These are phyloP conservation scores for Penicillium sp. DNA, from an alignment of 2,329 filamentous ascomycete species.

Conservation along the genomic window DNA sequence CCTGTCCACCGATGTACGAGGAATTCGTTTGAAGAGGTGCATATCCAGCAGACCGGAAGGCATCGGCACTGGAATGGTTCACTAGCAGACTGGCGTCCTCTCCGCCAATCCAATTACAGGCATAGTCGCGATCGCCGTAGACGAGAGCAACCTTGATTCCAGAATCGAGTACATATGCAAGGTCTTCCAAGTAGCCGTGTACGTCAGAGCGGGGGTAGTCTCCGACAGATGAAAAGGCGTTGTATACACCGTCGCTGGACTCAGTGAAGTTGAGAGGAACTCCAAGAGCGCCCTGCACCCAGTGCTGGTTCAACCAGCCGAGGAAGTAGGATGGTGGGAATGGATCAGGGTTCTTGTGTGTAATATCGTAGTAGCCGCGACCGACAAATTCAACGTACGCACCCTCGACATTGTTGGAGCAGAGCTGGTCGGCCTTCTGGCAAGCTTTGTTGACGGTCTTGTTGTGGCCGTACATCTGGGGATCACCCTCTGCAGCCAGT, in stretches of 20 bases:
- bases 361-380: conserved; percentile 61
- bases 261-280: conserved; percentile 62
- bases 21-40: conserved; percentile 45
- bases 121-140: conserved; percentile 62
- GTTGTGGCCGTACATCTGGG: conserved; percentile 51
- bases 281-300: conserved; percentile 61
- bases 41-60: conserved; percentile 56
- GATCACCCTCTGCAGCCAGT: conserved; percentile 52
- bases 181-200: conserved; percentile 38
- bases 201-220: conserved; percentile 53
- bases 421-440: conserved; percentile 48
- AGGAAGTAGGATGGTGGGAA: conserved; percentile 56
- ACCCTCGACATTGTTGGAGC: conserved; percentile 47
- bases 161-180: conserved; percentile 55
- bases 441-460: conserved; percentile 50
- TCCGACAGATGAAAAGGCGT: conserved; percentile 50
- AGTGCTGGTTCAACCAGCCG: conserved; percentile 59
- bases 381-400: conserved; percentile 46
- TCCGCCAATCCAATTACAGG: conserved; percentile 61
- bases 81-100: conserved; percentile 55
- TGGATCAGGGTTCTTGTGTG: conserved; percentile 53
- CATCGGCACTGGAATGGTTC: conserved; percentile 45
- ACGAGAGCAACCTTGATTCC: conserved; percentile 60
- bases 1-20: conserved; percentile 48
- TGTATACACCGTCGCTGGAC: conserved; percentile 45